These are phyloP conservation scores for Globisporangium parvum DNA, from an alignment of 352 stramenopile genomes.

Conservation along the genomic window DNA sequence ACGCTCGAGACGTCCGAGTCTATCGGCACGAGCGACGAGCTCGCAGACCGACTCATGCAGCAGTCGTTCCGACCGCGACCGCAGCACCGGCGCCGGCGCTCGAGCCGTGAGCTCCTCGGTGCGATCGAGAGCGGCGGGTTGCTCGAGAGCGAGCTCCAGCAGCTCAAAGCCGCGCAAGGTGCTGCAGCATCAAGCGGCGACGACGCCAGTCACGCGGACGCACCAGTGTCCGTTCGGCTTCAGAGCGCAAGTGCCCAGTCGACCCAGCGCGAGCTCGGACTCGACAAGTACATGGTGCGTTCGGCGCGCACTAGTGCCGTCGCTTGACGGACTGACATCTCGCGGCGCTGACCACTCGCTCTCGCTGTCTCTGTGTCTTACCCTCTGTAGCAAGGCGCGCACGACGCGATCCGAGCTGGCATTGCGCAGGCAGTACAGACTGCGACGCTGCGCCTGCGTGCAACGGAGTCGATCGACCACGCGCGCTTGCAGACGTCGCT, in stretches of 20 bases:
- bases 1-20: slow-evolving; percentile 32
- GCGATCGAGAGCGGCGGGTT: slow-evolving; percentile 53
- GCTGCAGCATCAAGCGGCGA: background rate
- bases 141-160: slow-evolving; percentile 28
- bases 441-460: slow-evolving; percentile 21
- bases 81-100: slow-evolving; percentile 36
- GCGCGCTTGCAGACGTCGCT: slow-evolving; percentile 39
- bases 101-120: slow-evolving; percentile 56
- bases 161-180: slow-evolving; percentile 13
- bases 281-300: slow-evolving; percentile 76
- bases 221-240: no score
- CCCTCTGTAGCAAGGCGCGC: slow-evolving; percentile 41
- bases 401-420: slow-evolving; percentile 50
- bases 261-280: slow-evolving; percentile 48
- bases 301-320: background rate
- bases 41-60: slow-evolving; percentile 6
- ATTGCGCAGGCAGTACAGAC: slow-evolving; percentile 40
- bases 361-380: slow-evolving; percentile 1
- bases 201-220: background rate
- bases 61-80: slow-evolving; percentile 5
- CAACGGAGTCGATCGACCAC: slow-evolving; percentile 21
- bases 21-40: slow-evolving; percentile 11
- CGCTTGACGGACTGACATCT: background rate
- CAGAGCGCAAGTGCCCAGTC: slow-evolving; percentile 8
- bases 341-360: background rate